These are phyloP conservation scores for Colletotrichum falcatum DNA, from an alignment of 2,329 filamentous ascomycete species.

Conservation along the genomic window DNA sequence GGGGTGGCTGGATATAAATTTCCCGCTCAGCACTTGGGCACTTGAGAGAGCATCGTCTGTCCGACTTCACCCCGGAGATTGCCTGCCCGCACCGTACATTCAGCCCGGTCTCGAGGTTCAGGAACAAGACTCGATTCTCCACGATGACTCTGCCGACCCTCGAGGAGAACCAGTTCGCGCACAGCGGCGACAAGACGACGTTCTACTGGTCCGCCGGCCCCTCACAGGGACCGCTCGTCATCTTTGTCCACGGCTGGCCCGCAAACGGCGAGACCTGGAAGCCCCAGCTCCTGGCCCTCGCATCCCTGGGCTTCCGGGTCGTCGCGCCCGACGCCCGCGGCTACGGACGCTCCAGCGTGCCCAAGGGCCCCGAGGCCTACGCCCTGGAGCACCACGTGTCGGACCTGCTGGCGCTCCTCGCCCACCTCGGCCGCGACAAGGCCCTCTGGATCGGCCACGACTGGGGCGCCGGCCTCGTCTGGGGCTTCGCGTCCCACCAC, in stretches of 20 bases:
- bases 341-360: conserved; percentile 52
- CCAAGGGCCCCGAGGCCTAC: conserved; percentile 47
- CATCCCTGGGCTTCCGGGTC: conserved; percentile 48
- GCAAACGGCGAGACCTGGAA: conserved; percentile 51
- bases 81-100: too few relatives aligned
- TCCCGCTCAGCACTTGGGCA: too few relatives aligned
- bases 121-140: not conserved
- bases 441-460: conserved; percentile 63
- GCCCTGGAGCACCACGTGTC: conserved; percentile 48
- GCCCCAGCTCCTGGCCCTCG: conserved; percentile 47
- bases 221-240: conserved; percentile 45
- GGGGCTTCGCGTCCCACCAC: conserved; percentile 46
- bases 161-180: conserved; percentile 29
- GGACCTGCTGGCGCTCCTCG: conserved; percentile 51
- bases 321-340: conserved; percentile 52
- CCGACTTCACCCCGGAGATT: too few relatives aligned
- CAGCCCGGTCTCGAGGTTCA: not conserved
- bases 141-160: conserved; percentile 15
- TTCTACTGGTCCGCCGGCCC: conserved; percentile 49
- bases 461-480: conserved; percentile 51
- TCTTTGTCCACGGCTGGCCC: conserved; percentile 54
- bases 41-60: too few relatives aligned
- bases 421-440: conserved; percentile 47
- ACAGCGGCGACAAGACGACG: conserved; percentile 46
- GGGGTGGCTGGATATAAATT: too few relatives aligned